These are phyloP conservation scores for Hypericum androsaemum DNA, from an alignment of 345 rosid genomes.

Conservation along the genomic window DNA sequence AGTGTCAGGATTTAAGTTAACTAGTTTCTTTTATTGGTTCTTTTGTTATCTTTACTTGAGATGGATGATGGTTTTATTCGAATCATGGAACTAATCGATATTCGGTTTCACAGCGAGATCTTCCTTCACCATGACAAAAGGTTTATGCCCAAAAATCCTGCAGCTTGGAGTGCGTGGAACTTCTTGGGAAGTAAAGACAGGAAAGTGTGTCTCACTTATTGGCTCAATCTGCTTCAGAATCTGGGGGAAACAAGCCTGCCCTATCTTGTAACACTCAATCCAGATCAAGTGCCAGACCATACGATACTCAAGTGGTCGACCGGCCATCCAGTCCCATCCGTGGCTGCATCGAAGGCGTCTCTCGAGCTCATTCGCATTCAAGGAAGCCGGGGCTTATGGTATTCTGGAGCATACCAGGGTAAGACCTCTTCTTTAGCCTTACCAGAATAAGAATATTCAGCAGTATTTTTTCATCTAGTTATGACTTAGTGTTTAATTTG, in stretches of 20 bases:
- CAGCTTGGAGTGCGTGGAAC: conserved; percentile 96
- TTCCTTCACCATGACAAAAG: conserved; percentile 68
- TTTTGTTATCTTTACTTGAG: background rate
- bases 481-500: conserved; percentile 3
- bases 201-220: conserved; percentile 75
- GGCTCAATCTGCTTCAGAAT: conserved; percentile 96
- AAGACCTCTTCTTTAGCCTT: conserved; percentile 7
- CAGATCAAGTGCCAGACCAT: conserved; percentile 46
- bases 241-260: conserved; percentile 56
- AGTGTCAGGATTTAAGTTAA: too few species aligned
- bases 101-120: conserved; percentile 40
- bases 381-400: conserved; percentile 82
- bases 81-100: too few species aligned
- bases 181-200: conserved; percentile 63
- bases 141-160: conserved; percentile 69
- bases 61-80: background rate
- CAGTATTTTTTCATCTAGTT: background rate
- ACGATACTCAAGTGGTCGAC: conserved; percentile 74
- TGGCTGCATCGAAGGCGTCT: conserved; percentile 74
- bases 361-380: conserved; percentile 64
- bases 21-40: background rate
- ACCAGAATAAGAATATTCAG: background rate
- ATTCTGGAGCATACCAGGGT: conserved; percentile 92
- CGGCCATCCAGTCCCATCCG: conserved; percentile 85
- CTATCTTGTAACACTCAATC: conserved; percentile 76